Evolutionary conservation across 2,329 filamentous ascomycete species (phyloP).

Genomic region (Cladosporium velox): DNA sequence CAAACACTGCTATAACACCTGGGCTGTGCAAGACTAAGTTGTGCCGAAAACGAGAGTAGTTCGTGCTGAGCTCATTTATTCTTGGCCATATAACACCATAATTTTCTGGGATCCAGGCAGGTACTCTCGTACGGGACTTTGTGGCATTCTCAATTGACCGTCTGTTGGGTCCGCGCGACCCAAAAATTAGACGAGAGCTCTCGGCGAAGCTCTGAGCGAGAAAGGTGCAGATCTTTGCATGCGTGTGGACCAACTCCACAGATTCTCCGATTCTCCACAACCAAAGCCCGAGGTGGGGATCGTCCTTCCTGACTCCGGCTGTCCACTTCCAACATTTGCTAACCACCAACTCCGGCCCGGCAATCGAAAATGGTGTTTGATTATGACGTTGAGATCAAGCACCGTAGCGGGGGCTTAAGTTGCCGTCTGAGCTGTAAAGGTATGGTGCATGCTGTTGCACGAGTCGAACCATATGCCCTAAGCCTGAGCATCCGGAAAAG

Average conservation of each 20-base stretch:
- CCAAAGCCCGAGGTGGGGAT: background rate
- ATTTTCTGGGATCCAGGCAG: background rate
- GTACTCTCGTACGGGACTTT: background rate
- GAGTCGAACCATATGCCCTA: background rate
- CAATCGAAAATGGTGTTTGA: background rate
- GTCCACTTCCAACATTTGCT: background rate
- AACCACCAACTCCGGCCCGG: background rate
- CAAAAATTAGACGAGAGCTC: background rate
- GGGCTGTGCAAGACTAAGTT: background rate
- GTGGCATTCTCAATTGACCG: background rate
- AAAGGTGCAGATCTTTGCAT: background rate
- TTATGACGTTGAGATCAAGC: background rate
- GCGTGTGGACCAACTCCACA: background rate
- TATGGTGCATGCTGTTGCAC: background rate
- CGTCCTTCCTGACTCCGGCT: background rate
- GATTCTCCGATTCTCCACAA: background rate
- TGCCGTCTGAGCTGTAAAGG: background rate
- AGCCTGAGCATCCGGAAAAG: background rate
- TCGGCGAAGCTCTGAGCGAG: slow-evolving; percentile 1
- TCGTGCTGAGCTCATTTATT: background rate
- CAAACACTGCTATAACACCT: background rate
- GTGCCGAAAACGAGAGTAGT: background rate
- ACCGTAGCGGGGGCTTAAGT: background rate
- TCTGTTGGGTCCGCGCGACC: background rate
- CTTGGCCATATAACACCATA: background rate